Evolutionary conservation across 208 protist genomes (phyloP).

Genomic region (Wallacemonas rigidus): DNA sequence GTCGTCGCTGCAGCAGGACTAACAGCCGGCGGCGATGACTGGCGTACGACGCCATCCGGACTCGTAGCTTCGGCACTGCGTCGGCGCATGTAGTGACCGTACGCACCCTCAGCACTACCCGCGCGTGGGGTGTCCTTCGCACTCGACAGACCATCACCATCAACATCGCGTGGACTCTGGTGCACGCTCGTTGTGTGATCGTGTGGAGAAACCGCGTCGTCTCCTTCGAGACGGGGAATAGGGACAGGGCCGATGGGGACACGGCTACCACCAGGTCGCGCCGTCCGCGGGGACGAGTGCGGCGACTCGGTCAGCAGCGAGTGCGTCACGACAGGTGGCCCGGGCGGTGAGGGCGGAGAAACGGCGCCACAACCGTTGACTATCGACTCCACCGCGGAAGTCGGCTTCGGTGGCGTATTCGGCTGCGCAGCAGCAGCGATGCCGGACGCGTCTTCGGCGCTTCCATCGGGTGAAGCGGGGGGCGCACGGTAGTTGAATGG

Average conservation of each 20-base stretch:
- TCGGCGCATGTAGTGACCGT: not conserved
- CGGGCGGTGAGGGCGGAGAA: not conserved
- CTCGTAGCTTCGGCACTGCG: not conserved
- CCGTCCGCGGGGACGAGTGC: constrained; percentile 6
- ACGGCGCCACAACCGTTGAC: too few species aligned
- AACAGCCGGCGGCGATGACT: not conserved
- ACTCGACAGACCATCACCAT: not conserved
- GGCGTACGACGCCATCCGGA: not conserved
- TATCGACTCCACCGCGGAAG: not conserved
- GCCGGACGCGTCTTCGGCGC: not conserved
- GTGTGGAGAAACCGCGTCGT: not conserved
- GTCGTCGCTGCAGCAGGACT: not conserved
- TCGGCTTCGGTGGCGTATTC: not conserved
- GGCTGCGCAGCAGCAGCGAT: not conserved
- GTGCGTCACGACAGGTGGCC: not conserved
- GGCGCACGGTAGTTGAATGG: constrained; percentile 11
- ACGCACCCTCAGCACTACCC: not conserved
- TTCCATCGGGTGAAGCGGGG: too few species aligned
- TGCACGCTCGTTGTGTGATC: not conserved
- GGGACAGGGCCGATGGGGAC: constrained; percentile 3
- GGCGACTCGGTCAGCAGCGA: not conserved
- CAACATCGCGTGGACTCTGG: not conserved
- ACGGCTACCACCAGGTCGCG: constrained; percentile 14
- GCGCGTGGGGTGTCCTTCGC: not conserved
- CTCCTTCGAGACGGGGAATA: not conserved